phyloP scores from a whole-genome alignment of 2,329 filamentous ascomycete species.

The Ophiostoma ulmi region DNA sequence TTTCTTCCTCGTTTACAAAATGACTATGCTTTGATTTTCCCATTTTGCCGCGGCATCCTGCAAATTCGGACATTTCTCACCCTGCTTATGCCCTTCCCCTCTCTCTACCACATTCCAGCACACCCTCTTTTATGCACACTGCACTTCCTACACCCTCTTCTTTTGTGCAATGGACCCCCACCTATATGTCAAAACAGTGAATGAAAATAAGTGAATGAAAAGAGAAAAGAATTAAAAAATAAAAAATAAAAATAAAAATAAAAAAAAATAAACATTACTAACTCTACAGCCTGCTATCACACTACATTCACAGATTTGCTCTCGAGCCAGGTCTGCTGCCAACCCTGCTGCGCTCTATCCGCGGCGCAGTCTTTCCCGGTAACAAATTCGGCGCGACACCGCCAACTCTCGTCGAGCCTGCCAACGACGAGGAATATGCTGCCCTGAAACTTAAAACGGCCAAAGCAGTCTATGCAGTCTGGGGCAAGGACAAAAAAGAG shows the following conservation, averaged over 20 bases:
- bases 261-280: neutral
- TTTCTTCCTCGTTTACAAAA: neutral
- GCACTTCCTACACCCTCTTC: neutral
- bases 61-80: neutral
- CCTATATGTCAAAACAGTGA: neutral
- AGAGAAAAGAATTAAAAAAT: neutral
- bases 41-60: conserved; percentile 1
- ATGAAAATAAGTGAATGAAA: too few relatives aligned
- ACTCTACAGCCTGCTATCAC: conserved; percentile 50
- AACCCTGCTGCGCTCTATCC: conserved; percentile 62
- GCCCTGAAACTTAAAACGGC: conserved; percentile 48
- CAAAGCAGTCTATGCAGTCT: conserved; percentile 22
- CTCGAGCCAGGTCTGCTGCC: conserved; percentile 62
- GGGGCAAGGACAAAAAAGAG: conserved; percentile 13
- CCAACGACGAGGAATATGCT: conserved; percentile 53
- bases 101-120: neutral
- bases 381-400: conserved; percentile 60
- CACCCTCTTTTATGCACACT: conserved; percentile 4
- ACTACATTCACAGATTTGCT: conserved; percentile 51
- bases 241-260: neutral
- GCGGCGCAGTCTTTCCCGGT: conserved; percentile 79
- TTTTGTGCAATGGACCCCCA: neutral
- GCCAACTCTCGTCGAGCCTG: conserved; percentile 55
- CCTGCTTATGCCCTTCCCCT: neutral
- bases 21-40: neutral